Evolutionary conservation across 139 green algal species (phyloP).

Genomic region (Chlorella sp.): DNA sequence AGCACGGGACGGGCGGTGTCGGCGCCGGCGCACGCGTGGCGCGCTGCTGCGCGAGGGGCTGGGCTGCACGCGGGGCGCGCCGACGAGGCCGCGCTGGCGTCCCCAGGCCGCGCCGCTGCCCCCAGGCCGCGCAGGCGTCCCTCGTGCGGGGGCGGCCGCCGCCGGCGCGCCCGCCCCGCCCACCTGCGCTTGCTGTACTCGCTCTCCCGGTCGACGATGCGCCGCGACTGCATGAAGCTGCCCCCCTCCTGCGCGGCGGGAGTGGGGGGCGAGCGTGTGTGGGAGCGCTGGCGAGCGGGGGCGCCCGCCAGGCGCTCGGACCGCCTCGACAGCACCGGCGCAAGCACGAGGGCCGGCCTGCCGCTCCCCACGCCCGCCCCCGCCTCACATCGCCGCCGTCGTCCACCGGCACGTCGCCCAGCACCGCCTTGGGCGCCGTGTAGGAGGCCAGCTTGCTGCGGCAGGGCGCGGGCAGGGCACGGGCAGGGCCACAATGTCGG

Average conservation of each 20-base stretch:
- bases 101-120: no score
- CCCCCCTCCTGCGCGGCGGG: constrained; percentile 46
- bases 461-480: not conserved
- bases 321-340: not conserved
- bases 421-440: constrained; percentile 74
- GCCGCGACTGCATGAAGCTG: constrained; percentile 18
- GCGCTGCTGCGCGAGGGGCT: no score
- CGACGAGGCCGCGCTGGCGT: no score
- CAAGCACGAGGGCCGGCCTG: not conserved
- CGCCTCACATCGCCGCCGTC: constrained; percentile 47
- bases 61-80: no score
- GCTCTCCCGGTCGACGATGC: constrained; percentile 90
- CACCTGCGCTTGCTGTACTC: constrained; percentile 88
- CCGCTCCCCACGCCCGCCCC: not conserved
- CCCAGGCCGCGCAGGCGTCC: no score
- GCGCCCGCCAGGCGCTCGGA: not conserved
- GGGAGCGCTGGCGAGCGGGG: not conserved
- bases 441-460: constrained; percentile 77
- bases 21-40: no score
- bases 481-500: not conserved
- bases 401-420: constrained; percentile 63
- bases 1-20: no score
- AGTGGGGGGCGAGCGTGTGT: not conserved
- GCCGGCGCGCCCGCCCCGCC: no score
- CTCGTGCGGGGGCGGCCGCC: no score